Evolutionary conservation across 1,284 basidiomycete genomes (phyloP), one percentile per base, ranked within the genome.

Genomic region (Irpex sp.): DNA sequence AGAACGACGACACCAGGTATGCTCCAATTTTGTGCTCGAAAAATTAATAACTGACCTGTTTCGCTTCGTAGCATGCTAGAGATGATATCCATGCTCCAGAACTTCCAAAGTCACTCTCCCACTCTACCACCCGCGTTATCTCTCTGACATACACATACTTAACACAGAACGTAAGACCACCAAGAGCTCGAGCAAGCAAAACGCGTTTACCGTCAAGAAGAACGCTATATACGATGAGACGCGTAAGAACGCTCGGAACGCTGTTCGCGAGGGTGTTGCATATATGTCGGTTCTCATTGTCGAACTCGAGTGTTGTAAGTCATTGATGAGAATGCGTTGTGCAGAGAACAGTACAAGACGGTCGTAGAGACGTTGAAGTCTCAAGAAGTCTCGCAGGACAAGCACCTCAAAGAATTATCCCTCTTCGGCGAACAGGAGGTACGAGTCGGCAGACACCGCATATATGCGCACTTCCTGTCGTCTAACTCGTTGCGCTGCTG

Each of bases 201-300:
- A 64, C 11, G 72, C 71, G 0, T 74, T 76, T 56, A 71, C 70
- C 34, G 71, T 61, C n/a, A 72, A 75, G 64, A 76, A 75, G 65
- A 68, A 64, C 36, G 68, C 69, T 3, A 51, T 76, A 17, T 71
- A 72, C 38, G 57, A 66, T 5, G 67, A 71, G 2, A 73, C 71
- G 1, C 70, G 74, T 1, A 72, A 72, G 64, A 70, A 69, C 26
- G 73, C 67, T 4, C 68, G 72, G 7, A 55, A 60, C n/a, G 62
- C 70, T n/a, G 68, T 74, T 2, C 64, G 66, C 13, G 67, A 74
- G 11, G 76, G 74, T 19, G 60, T 69, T 11, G 63, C 68, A 36
- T 70, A 72, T 34, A 64, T 77, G 76, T 73, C 38, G 48, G 73
- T 60, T 44, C 13, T 11, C 34, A 36, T 34, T 11, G 9, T 37